These are phyloP conservation scores for Backusella macrospora DNA, from an alignment of 192 early-diverging fungal genomes.

Conservation along the genomic window DNA sequence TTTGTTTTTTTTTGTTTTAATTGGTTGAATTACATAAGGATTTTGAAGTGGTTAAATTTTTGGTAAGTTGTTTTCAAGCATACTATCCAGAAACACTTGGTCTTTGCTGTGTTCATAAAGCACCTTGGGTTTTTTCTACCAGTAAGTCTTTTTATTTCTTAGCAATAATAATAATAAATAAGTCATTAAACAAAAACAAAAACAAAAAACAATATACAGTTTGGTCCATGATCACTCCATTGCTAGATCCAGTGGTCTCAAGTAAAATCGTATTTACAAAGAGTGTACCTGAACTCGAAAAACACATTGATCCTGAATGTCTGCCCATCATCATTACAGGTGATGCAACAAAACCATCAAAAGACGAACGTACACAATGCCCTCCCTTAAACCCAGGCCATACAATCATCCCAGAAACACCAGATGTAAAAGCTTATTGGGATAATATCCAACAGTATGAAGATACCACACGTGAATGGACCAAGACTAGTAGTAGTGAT, in stretches of 20 bases:
- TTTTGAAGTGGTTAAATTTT: constrained; percentile 74
- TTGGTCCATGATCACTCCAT: constrained; percentile 81
- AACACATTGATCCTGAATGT: constrained; percentile 61
- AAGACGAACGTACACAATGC: background rate
- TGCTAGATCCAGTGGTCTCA: constrained; percentile 92
- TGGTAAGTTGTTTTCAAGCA: constrained; percentile 78
- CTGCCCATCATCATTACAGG: constrained; percentile 68
- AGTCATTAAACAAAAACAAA: too few relatives aligned
- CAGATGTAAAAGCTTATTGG: constrained; percentile 8
- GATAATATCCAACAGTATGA: constrained; percentile 7
- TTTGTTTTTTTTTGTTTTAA: too few relatives aligned
- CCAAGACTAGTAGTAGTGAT: background rate
- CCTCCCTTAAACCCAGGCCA: background rate
- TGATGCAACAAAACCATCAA: background rate
- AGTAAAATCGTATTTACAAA: constrained; percentile 82
- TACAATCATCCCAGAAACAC: background rate
- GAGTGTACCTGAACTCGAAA: constrained; percentile 57
- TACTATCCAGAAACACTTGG: constrained; percentile 93
- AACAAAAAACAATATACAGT: constrained; percentile 31
- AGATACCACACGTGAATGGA: constrained; percentile 10
- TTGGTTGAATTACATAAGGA: constrained; percentile 48
- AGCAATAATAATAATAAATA: too few relatives aligned
- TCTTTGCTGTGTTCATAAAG: constrained; percentile 77
- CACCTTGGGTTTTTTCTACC: constrained; percentile 86
- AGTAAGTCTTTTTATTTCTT: constrained; percentile 7